Evolutionary conservation across 306 rosid species (phyloP), one percentile per base, ranked within the genome.

Genomic region (Astragalus membranaceus): DNA sequence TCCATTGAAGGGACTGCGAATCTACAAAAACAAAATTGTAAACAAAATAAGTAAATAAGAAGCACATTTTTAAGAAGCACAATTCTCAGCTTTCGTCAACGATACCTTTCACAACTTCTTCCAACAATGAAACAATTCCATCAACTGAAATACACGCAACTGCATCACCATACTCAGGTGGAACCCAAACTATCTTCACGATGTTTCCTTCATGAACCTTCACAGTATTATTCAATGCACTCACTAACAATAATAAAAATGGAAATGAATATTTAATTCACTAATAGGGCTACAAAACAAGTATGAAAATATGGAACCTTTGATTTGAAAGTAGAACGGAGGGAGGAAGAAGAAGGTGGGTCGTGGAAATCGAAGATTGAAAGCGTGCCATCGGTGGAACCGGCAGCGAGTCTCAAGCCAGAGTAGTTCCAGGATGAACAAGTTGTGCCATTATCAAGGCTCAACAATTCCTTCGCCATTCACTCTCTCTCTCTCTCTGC

Each of bases 381-480:
- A 63, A 94, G 83, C 0, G 85, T 80, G 57, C 96, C 99, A 20
- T 84, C 89, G 11, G 51, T 15, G 64, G 96, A 87, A 67, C 82
- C 99, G 26, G 88, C 55, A 80, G 92, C 96, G 16, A 94, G 85
- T 78, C 95, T 78, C 17, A 3, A 75, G 32, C 78, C 80, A 63
- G 79, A 80, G 82, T 81, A 79, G 78, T 89, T 94, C 97, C 99
- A 91, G 1, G 92, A 84, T 0, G 96, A 84, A 84, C 95, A 94
- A 11, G 69, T 61, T 2, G 96, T 83, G 48, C 89, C 92, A 61
- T 75, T 62, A 0, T 87, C 91, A 12, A 91, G 85, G 13, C 23
- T 84, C 84, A 85, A 75, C 80, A 94, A 55, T 49, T 89, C 82
- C 55, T 87, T 87, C 74, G 83, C 99, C 98, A 90, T 85, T 20